Base-by-base conservation (phyloP, 768 basidiomycete genomes). In the Zangia roseola region DNA sequence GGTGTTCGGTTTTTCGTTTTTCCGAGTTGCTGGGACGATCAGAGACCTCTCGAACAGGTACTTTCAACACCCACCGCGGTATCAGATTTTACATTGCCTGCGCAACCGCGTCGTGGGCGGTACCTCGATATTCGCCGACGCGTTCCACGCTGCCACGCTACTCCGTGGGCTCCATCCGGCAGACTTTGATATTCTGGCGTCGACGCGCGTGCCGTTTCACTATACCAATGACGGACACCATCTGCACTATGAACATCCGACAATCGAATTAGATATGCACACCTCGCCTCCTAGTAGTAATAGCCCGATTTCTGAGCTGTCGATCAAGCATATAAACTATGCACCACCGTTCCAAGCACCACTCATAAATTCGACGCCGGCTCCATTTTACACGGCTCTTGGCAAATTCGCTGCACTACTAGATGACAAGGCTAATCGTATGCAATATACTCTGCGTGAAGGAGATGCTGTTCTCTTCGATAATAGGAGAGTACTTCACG, bases 261-360 rank as follows among this genome's bases (percentile, higher is more conserved):
- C 91, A 3, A 85, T 97, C 62, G 79, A 89, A 55, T 74, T 92
- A 38, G 70, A 72, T 14, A 44, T 58, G 23, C 45, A 49, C 43
- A 2, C 60, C 20, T 48, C 63, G 21, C 35, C 23, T 16, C 50
- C 37, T 26, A 45, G 3, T 23, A 40, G 19, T n/a, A n/a, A n/a
- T n/a, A n/a, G n/a, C n/a, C 33, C 47, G 5, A 38, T 52, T 5
- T 50, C 46, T 1, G 51, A 47, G 26, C 61, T 59, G 9, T 47
- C 60, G 9, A 77, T 95, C 56, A 68, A 71, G 37, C 77, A 86
- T 51, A 79, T 97, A 60, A 97, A 94, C 69, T 97, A 95, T 67
- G 87, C 89, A 2, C 95, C 95, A 0, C 94, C 94, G 0, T 98
- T 97, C 78, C 93, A 95, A 70, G 93, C 88, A 0, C 86, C 91